These are phyloP conservation scores for Citrus reticulata DNA, from an alignment of 345 rosid species.

Conservation along the genomic window DNA sequence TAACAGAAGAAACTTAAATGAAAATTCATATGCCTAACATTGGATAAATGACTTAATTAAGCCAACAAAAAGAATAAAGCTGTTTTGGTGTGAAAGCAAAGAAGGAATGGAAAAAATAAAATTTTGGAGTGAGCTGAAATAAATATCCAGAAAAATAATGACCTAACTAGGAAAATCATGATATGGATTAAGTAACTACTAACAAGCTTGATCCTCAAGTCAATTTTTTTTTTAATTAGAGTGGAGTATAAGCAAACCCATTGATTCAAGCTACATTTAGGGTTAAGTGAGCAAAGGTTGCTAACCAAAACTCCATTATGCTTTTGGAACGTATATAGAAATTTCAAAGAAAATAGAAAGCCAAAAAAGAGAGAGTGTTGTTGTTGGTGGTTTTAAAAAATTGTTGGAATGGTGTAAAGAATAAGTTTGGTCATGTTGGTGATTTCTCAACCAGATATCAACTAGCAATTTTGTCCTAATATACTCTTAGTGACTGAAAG, in stretches of 20 bases:
- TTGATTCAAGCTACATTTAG: not conserved
- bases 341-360: not conserved
- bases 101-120: not conserved
- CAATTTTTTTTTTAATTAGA: not conserved
- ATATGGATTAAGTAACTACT: conserved; percentile 28
- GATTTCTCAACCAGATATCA: not conserved
- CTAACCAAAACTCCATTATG: not conserved
- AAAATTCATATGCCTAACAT: not conserved
- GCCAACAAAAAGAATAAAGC: not conserved
- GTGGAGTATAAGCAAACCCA: conserved; percentile 39
- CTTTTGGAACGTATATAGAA: not conserved
- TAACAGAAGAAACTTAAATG: not conserved
- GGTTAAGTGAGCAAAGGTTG: not conserved
- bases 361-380: not conserved
- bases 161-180: conserved; percentile 14
- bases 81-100: not conserved
- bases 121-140: conserved; percentile 5
- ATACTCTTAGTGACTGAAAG: not conserved
- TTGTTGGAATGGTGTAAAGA: not conserved
- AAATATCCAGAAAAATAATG: conserved; percentile 1
- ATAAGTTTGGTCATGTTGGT: not conserved
- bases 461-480: not conserved
- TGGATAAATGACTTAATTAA: not conserved
- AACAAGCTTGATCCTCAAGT: conserved; percentile 20
- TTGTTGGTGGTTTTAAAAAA: not conserved